A percentile compares a stretch with the other conserved stretches of the same genome.
These are phyloP conservation scores for Coemansia sp. DNA, from an alignment of 192 early-diverging fungal genomes.

Conservation along the genomic window DNA sequence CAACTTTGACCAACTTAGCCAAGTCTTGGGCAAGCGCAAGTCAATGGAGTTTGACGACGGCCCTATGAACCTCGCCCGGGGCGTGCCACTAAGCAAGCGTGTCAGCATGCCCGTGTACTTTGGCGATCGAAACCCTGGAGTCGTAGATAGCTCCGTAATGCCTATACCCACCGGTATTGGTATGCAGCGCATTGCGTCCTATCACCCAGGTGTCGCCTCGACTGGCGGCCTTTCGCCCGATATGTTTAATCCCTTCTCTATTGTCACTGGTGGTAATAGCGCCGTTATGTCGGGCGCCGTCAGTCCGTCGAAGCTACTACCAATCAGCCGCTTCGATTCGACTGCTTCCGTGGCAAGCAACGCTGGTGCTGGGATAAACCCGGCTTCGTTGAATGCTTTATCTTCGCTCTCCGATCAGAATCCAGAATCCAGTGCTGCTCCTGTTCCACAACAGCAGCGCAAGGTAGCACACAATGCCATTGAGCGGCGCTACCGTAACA, in stretches of 20 bases:
- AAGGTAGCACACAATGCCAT: conserved; percentile 96
- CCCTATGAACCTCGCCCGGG: conserved; percentile 12
- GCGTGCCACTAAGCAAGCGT: conserved; percentile 42
- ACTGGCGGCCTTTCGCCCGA: background rate
- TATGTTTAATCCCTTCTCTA: conserved; percentile 1
- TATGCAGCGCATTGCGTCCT: conserved; percentile 47
- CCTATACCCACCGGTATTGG: conserved; percentile 19
- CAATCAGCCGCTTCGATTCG: background rate
- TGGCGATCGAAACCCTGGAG: background rate
- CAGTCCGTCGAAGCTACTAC: background rate
- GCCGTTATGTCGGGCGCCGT: background rate
- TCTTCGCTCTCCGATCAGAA: background rate
- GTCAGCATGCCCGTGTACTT: conserved; percentile 44
- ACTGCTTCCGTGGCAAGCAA: background rate
- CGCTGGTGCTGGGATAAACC: background rate
- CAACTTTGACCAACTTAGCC: conserved; percentile 10
- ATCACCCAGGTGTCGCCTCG: conserved; percentile 16
- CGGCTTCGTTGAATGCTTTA: background rate
- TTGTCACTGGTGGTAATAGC: background rate
- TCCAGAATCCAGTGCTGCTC: background rate
- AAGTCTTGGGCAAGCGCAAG: conserved; percentile 30
- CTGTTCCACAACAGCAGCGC: conserved; percentile 60
- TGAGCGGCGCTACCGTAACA: conserved; percentile 91
- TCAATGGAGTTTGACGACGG: conserved; percentile 9
- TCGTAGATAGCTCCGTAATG: background rate